These are phyloP conservation scores for Aspergillus texensis DNA, from an alignment of 2,329 filamentous ascomycete species.

Conservation along the genomic window DNA sequence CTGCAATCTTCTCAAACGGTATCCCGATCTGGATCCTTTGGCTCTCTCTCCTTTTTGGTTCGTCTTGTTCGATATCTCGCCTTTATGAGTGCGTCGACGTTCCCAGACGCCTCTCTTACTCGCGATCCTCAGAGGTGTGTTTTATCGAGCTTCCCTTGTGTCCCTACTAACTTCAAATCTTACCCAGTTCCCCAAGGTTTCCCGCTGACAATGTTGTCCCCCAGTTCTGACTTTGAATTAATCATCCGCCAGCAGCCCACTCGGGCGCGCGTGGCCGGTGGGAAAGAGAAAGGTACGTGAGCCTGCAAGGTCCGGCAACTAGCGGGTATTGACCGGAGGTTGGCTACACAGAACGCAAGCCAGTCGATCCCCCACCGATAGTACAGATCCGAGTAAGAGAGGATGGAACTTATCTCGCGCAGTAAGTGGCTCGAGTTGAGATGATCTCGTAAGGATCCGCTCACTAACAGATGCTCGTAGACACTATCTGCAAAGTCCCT, in stretches of 20 bases:
- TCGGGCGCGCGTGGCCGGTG: slow-evolving; percentile 67
- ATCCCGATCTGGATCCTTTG: slow-evolving; percentile 26
- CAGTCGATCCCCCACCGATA: slow-evolving; percentile 82
- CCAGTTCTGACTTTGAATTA: slow-evolving; percentile 60
- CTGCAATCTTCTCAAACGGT: slow-evolving; percentile 24
- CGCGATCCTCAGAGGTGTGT: slow-evolving; percentile 47
- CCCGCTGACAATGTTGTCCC: slow-evolving; percentile 44
- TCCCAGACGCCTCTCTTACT: slow-evolving; percentile 44
- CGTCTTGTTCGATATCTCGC: slow-evolving; percentile 26
- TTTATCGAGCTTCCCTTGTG: slow-evolving; percentile 10
- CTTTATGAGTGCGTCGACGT: slow-evolving; percentile 48
- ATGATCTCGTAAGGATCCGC: neutral
- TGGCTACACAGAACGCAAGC: slow-evolving; percentile 68
- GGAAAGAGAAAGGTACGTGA: slow-evolving; percentile 71
- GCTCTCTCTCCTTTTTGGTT: slow-evolving; percentile 15
- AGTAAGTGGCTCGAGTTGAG: slow-evolving; percentile 53
- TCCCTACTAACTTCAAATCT: slow-evolving; percentile 29
- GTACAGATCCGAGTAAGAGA: slow-evolving; percentile 66
- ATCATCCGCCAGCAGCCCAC: slow-evolving; percentile 68
- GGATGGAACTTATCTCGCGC: slow-evolving; percentile 53
- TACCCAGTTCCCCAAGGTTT: slow-evolving; percentile 32
- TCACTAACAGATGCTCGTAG: slow-evolving; percentile 38
- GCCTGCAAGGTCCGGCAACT: neutral
- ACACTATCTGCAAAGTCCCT: slow-evolving; percentile 66
- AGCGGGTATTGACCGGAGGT: slow-evolving; percentile 1